Evolutionary conservation across 225 moss, liverwort and hornwort species (phyloP).

Genomic region (Neckera pumila): DNA sequence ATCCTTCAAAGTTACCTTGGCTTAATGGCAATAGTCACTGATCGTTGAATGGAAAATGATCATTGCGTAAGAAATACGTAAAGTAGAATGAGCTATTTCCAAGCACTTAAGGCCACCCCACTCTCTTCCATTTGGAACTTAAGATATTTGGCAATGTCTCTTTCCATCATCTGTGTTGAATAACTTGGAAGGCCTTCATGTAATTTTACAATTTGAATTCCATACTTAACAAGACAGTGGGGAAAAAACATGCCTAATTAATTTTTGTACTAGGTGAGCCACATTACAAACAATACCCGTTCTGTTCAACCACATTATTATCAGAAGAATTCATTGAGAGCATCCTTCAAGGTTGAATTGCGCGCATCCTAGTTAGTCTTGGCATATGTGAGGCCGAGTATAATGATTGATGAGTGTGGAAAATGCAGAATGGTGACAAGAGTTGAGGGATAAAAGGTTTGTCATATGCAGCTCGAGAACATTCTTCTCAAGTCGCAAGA

Average conservation of each 20-base stretch:
- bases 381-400: background rate
- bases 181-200: background rate
- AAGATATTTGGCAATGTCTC: background rate
- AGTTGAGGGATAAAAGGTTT: constrained; percentile 42
- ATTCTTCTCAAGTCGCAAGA: constrained; percentile 62
- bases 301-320: no score
- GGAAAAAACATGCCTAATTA: background rate
- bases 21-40: background rate
- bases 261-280: background rate
- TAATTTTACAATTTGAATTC: background rate
- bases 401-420: constrained; percentile 37
- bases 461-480: constrained; percentile 78
- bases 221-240: background rate
- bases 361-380: background rate
- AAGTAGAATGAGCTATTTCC: background rate
- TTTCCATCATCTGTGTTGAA: background rate
- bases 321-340: background rate
- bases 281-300: background rate
- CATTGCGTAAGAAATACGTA: background rate
- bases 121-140: background rate
- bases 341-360: background rate
- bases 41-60: background rate
- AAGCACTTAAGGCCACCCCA: background rate
- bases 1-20: background rate
- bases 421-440: constrained; percentile 46